Evolutionary conservation across 371 early-diverging fungal genomes (phyloP), one percentile per base, ranked within the genome.

Genomic region (Mucor sp.): DNA sequence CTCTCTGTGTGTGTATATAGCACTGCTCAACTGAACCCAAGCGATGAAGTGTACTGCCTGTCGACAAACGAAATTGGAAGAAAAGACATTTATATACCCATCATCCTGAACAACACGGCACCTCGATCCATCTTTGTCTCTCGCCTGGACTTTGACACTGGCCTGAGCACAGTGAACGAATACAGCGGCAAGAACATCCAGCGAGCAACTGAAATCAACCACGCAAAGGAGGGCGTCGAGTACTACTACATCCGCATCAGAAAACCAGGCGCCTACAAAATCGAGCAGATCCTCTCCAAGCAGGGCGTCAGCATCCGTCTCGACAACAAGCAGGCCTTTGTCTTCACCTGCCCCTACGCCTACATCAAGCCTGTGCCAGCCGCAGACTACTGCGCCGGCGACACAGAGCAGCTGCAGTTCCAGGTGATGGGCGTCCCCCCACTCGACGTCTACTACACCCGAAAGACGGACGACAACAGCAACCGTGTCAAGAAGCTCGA

Each of bases 91-190:
- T 74, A 74, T 71, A 78, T 84, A 66, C 84, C 82, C 63, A 76
- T 84, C 35, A 70, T 77, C 21, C 60, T 84, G 43, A 81, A 81
- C 72, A 81, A 84, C 69, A 80, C 84, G 6, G 66, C 74, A n/a
- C 84, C 84, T 15, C 72, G 72, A 32, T 65, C 67, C 11, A 64
- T 84, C 32, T 64, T 69, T 7, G n/a, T 84, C 28, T 70, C 78
- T 25, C 84, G 72, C 6, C 70, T 68, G 58, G 84, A 84, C 48
- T 80, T 84, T 23, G 84, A 80, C 15, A 76, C 78, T 3, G 63
- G 66, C 11, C 32, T 25, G 1, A 56, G 41, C 4, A 73, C 65
- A 19, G 57, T 67, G 3, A 58, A 68, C 6, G 55, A 56, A 33
- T 62, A 72, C 43, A 58, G 62, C 28, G 67, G 67, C n/a, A 61